These are phyloP conservation scores for Suillus weaverae DNA, from an alignment of 768 basidiomycete genomes.

Conservation along the genomic window DNA sequence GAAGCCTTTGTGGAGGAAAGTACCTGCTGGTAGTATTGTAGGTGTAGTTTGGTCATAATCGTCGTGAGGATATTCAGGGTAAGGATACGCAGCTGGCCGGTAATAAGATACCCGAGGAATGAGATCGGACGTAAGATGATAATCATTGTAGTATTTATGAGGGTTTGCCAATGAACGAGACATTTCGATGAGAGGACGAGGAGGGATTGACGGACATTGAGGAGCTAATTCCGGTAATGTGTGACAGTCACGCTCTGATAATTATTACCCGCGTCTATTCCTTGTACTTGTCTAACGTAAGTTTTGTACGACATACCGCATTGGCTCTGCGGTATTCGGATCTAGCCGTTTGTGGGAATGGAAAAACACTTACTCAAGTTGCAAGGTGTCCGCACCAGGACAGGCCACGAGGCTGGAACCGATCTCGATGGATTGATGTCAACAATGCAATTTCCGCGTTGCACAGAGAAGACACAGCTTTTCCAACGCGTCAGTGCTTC, in stretches of 20 bases:
- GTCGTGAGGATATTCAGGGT: too few relatives aligned
- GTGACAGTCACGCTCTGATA: neutral
- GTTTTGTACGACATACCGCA: too few relatives aligned
- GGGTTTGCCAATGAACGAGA: conserved; percentile 10
- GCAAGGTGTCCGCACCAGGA: conserved; percentile 16
- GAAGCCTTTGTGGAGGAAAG: conserved; percentile 86
- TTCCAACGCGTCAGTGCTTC: conserved; percentile 13
- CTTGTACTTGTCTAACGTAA: too few relatives aligned
- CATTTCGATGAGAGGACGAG: too few relatives aligned
- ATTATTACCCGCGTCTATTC: too few relatives aligned
- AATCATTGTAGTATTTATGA: conserved; percentile 2
- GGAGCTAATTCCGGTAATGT: neutral
- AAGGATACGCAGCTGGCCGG: conserved; percentile 34
- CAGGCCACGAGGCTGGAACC: conserved; percentile 22
- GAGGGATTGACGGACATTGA: too few relatives aligned
- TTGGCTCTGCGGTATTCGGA: conserved; percentile 11
- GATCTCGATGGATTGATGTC: conserved; percentile 11
- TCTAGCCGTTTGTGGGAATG: conserved; percentile 19
- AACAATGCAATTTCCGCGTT: conserved; percentile 35
- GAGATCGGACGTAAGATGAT: conserved; percentile 11
- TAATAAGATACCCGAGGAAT: conserved; percentile 15
- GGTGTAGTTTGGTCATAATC: conserved; percentile 42
- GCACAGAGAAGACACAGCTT: conserved; percentile 22
- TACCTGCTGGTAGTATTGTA: conserved; percentile 62
- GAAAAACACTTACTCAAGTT: conserved; percentile 18